Base-by-base conservation (phyloP, 2,329 filamentous ascomycete genomes). In the Pseudopyricularia javanii region DNA sequence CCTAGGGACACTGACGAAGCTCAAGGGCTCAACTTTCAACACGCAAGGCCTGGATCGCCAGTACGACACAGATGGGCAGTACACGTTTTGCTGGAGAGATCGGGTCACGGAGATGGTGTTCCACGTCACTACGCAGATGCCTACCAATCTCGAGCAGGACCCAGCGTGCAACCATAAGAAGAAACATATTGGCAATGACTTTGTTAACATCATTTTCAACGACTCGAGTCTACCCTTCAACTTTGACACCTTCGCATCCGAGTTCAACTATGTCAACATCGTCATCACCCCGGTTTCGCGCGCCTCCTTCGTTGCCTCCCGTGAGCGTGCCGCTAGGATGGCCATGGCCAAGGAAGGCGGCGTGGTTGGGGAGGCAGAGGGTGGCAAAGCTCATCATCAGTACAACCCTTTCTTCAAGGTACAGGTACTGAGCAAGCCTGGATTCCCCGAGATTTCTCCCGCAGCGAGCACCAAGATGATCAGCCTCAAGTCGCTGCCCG, bases 101-200 rank as follows among this genome's bases (percentile, higher is more conserved):
- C 80, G 91, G 45, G 89, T 96, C 54, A 93, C 91, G 5, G 93
- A 97, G 65, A 87, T 98, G 47, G 85, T 97, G 30, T 98, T 94
- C 68, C 93, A 97, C 64, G 85, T 97, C 53, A 89, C 88, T 5
- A 98, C 91, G 4, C 90, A 97, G 76, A 98, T 98, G 93, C 93
- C 93, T 1, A 95, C 89, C 9, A 80, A 94, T 63, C 72, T 85
- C 14, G 82, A 89, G 52, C 76, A 80, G 30, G 90, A 95, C 60
- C 80, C 85, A 9, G 77, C 81, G 56, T 89, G 85, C 62, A 83
- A 85, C 56, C 78, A 82, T 65, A 98, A 98, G 73, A 98, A 98
- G 69, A 79, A 83, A 3, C 94, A 97, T 63, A 93, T 97, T 56
- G 93, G 93, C 54, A 98, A 98, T 63, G 93, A 97, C 67, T 95